Base-by-base conservation (phyloP, 176 grass and related monocot species). In the Musa acuminata region DNA sequence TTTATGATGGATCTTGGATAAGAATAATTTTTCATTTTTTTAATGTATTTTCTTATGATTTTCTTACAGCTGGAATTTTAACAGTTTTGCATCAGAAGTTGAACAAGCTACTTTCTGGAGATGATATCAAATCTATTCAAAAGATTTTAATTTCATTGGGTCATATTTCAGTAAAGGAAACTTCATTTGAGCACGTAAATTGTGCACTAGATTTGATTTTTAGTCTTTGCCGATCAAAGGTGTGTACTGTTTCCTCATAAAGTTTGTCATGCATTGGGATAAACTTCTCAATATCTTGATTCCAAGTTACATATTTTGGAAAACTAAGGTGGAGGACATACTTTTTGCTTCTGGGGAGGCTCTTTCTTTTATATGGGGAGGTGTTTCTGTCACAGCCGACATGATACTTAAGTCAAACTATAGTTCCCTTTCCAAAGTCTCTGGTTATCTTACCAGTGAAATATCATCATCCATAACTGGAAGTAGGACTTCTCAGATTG, bases 281-380 rank as follows among this genome's bases (percentile, higher is more conserved):
- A 19, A 48, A 55, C 19, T 69, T 65, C 8, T 75, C 20, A 11
- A 69, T 64, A 64, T 73, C 52, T 23, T 74, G 12, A 77, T 8
- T 65, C 74, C 65, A 24, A 51, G 43, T 75, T 50, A 57, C 35
- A 16, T 65, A 21, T 29, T 73, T 55, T 74, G 49, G 19, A 73
- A 53, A 78, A 52, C 79, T 80, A 55, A 96, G 93, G 93, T 96
- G 11, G 93, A 96, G 85, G 89, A 96, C 81, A 83, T 96, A 57
- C 89, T 96, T 77, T 96, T 96, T 88, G 82, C 93, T 81, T 86
- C 87, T 49, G 93, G 93, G 2, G 93, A 96, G 79, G 93, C 93
- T 57, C 69, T 92, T 76, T 92, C 89, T 84, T 96, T 92, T 82
- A 96, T 96, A 92, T 96, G 93, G 93, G 89, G 89, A 48, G 85